phyloP scores from a whole-genome alignment of 257 asterid genomes.

The Haberlea rhodopensis region DNA sequence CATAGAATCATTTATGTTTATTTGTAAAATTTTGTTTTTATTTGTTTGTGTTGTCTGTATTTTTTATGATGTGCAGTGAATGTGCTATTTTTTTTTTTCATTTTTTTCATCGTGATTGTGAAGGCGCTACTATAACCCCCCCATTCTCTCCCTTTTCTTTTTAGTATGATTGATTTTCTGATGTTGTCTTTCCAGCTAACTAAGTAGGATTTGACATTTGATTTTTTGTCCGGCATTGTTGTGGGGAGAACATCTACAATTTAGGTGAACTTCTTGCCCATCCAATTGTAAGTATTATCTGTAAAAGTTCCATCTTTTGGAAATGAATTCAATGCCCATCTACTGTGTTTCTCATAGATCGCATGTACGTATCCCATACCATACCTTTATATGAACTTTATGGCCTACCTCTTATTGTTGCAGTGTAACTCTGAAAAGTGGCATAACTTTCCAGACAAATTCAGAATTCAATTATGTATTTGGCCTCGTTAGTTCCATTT shows the following conservation, averaged over 20 bases:
- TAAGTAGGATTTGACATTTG: conserved; percentile 86
- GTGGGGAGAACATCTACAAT: conserved; percentile 95
- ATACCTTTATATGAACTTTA: not conserved
- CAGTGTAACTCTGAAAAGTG: not conserved
- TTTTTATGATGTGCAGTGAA: conserved; percentile 2
- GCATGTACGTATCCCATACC: not conserved
- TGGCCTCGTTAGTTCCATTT: too few relatives aligned
- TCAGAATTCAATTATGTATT: too few relatives aligned
- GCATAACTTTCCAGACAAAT: too few relatives aligned
- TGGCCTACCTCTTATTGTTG: not conserved
- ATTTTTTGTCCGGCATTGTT: conserved; percentile 83
- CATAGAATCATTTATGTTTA: not conserved
- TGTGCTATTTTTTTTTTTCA: conserved; percentile 9
- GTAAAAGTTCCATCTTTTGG: conserved; percentile 19
- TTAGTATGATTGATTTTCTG: not conserved
- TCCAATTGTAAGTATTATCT: conserved; percentile 71
- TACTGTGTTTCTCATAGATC: not conserved
- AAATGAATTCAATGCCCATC: not conserved
- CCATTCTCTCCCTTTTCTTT: too few relatives aligned
- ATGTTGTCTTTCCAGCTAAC: conserved; percentile 11
- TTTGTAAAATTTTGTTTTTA: not conserved
- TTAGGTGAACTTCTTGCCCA: conserved; percentile 95
- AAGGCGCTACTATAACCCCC: too few relatives aligned
- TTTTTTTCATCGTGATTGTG: too few relatives aligned
- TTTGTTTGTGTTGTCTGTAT: conserved; percentile 10